Percentiles rank a stretch among this genome's conserved stretches.
These are phyloP conservation scores for Chionographis japonica DNA, from an alignment of 106 monocot species.

Conservation along the genomic window DNA sequence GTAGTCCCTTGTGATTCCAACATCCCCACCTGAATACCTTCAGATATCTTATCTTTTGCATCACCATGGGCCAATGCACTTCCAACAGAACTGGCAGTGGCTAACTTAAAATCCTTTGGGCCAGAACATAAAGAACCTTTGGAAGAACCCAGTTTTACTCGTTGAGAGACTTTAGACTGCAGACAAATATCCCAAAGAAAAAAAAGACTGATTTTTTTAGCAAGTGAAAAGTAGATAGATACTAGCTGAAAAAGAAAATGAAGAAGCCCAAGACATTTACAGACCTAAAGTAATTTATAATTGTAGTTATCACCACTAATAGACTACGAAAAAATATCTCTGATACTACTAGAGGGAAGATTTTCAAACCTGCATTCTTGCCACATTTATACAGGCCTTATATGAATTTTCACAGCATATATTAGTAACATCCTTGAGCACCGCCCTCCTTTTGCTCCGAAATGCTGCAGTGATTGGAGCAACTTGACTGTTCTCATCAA, in stretches of 20 bases:
- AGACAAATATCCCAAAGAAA: not conserved
- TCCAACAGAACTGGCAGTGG: not conserved
- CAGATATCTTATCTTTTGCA: slow-evolving; percentile 1
- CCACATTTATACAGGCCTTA: slow-evolving; percentile 12
- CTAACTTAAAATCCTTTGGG: slow-evolving; percentile 1
- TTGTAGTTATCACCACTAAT: no score
- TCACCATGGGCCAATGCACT: slow-evolving; percentile 1
- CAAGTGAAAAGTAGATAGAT: no score
- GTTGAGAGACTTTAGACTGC: slow-evolving; percentile 15
- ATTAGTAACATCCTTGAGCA: slow-evolving; percentile 51
- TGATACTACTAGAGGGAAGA: not conserved
- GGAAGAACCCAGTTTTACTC: not conserved
- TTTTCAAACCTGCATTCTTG: slow-evolving; percentile 43
- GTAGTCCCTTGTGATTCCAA: slow-evolving; percentile 2
- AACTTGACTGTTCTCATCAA: slow-evolving; percentile 32
- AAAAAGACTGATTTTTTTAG: not conserved
- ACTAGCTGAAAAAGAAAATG: no score
- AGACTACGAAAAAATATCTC: not conserved
- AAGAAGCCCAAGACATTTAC: no score
- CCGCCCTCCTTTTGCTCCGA: slow-evolving; percentile 43
- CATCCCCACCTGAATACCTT: not conserved
- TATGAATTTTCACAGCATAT: slow-evolving; percentile 19
- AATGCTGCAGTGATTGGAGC: slow-evolving; percentile 7
- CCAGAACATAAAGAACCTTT: not conserved
- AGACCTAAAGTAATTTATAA: no score